Evolutionary conservation across 2,329 filamentous ascomycete genomes (phyloP), one percentile per base, ranked within the genome.

Genomic region (Ceratocystis ficicola): DNA sequence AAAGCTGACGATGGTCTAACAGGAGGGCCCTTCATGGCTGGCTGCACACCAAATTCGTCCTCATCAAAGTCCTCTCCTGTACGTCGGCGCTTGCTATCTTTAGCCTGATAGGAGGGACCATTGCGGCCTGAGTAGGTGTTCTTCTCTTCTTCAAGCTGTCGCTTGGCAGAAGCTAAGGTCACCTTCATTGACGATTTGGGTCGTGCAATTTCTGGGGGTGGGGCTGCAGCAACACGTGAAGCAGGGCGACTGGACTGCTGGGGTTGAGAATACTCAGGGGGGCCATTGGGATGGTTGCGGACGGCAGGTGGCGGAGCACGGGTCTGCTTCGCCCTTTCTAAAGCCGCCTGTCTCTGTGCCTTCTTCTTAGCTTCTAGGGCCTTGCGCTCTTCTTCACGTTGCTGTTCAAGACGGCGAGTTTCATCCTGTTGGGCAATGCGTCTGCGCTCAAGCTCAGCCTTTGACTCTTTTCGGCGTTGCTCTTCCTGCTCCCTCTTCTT

Each of bases 401-500:
- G 78, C 68, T 82, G 77, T 66, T 87, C 84, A 68, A 83, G 80
- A 62, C 77, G 81, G 65, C 78, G 79, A 17, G 44, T 83, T 70
- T 89, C 86, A 68, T 87, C 85, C 70, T 87, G 85, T 20, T 77
- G 74, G 5, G 83, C 84, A 61, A 83, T 83, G 67, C 88, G 82
- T 76, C 91, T 90, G 61, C 88, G 85, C 73, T 95, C 90, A 44
- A 88, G 77, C 71, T 95, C 89, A 17, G 86, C 83, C 75, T 95
- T 96, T 46, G 87, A 86, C 22, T 95, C 89, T 84, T 71, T 91
- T 86, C 15, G 85, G 84, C 69, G 91, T 89, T 86, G 84, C 72
- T 95, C 90, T 71, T 95, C 91, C 73, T 86, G 87, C 73, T 95
- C 90, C 73, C 88, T 93, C 75, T 91, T 92, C 72, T 86, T 87